A percentile compares a stretch with the other conserved stretches of the same genome.
Conservation (phyloP, 495 filamentous ascomycete species). For the Neurospora cerealis region DNA sequence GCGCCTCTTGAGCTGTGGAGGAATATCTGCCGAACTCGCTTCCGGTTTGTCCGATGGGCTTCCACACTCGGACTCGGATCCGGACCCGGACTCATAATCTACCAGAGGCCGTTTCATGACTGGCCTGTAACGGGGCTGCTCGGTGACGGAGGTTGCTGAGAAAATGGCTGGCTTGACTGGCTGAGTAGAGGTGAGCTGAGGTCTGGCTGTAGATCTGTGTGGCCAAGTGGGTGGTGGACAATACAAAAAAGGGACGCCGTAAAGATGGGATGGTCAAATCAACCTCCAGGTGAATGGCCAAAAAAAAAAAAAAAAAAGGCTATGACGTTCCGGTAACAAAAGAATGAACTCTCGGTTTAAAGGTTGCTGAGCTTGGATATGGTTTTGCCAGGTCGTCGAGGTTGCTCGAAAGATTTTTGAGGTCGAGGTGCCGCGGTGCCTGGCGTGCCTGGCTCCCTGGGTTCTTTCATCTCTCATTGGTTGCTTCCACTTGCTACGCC, state of each 20-base stretch:
- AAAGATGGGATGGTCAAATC: not conserved
- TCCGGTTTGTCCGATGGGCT: not conserved
- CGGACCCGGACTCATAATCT: not conserved
- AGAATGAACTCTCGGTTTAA: not conserved
- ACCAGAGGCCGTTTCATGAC: not conserved
- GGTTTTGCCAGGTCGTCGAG: not conserved
- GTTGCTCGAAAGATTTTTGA: not conserved
- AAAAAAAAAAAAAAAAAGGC: not conserved
- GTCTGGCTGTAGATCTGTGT: not conserved
- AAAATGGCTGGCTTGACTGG: not conserved
- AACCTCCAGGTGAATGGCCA: not conserved
- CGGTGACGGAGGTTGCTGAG: not conserved
- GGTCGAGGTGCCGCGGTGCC: not conserved
- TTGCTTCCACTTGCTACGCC: not conserved
- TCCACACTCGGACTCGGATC: not conserved
- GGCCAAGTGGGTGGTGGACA: not conserved
- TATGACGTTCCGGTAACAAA: not conserved
- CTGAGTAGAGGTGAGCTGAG: not conserved
- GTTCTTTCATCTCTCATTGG: not conserved
- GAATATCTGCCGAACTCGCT: not conserved
- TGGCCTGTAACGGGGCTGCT: not conserved
- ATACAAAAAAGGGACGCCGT: not conserved
- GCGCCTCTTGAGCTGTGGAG: not conserved
- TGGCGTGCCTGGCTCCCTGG: not conserved
- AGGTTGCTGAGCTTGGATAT: not conserved